phyloP scores from a whole-genome alignment of 352 stramenopile species.

The Globisporangium heterothallicum region DNA sequence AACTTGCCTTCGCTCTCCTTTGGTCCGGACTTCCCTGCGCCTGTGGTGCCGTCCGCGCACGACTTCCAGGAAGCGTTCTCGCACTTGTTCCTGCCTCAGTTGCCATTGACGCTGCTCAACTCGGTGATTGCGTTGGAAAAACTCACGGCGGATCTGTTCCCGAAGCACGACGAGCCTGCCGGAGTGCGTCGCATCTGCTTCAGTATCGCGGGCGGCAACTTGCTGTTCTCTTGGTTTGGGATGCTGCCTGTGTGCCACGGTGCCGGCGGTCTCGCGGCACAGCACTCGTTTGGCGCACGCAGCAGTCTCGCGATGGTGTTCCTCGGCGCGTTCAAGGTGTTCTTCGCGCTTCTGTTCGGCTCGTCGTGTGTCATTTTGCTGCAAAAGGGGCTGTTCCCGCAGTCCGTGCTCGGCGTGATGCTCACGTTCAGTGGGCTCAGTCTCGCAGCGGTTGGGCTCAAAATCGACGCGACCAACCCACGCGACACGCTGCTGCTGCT shows the following conservation, averaged over 20 bases:
- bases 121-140: slow-evolving; percentile 90
- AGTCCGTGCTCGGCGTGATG: slow-evolving; percentile 51
- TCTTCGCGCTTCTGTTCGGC: slow-evolving; percentile 86
- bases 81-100: slow-evolving; percentile 85
- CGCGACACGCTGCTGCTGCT: slow-evolving; percentile 37
- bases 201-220: slow-evolving; percentile 68
- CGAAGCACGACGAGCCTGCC: slow-evolving; percentile 57
- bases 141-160: slow-evolving; percentile 86
- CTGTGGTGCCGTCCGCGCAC: slow-evolving; percentile 38
- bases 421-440: slow-evolving; percentile 54
- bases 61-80: slow-evolving; percentile 78
- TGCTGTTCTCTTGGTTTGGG: slow-evolving; percentile 86
- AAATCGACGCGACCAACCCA: slow-evolving; percentile 34
- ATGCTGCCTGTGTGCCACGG: slow-evolving; percentile 92
- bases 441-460: slow-evolving; percentile 41
- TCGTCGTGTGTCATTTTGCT: slow-evolving; percentile 56
- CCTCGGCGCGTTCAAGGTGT: slow-evolving; percentile 86
- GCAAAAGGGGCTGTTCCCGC: slow-evolving; percentile 50
- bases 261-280: slow-evolving; percentile 87
- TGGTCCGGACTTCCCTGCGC: slow-evolving; percentile 53
- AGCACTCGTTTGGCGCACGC: slow-evolving; percentile 89
- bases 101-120: slow-evolving; percentile 91
- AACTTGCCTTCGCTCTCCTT: slow-evolving; percentile 44
- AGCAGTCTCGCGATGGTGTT: slow-evolving; percentile 89
- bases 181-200: slow-evolving; percentile 65